Percentiles rank a stretch among this genome's conserved stretches.
Evolutionary conservation across 148 eudicot genomes (phyloP).

Genomic region (Vaccinium vitisidaea): DNA sequence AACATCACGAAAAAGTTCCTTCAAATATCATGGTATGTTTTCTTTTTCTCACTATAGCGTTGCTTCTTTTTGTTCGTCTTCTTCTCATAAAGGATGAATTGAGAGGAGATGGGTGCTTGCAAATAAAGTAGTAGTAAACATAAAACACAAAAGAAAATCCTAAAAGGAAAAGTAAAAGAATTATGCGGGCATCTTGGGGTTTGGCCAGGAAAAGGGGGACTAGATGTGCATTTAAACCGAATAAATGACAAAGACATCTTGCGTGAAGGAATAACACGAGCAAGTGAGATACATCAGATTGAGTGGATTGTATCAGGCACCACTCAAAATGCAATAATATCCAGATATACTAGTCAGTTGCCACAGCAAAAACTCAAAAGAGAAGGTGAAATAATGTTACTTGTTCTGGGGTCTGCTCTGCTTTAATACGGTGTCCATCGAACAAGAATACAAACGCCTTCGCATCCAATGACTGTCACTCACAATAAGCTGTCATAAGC

Average conservation of each 20-base stretch:
- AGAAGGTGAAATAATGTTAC: neutral
- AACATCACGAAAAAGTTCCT: neutral
- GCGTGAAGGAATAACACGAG: neutral
- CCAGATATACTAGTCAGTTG: neutral
- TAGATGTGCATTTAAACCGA: neutral
- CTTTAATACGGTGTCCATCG: neutral
- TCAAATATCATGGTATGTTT: neutral
- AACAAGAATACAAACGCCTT: neutral
- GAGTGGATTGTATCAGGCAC: neutral
- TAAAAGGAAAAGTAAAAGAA: neutral
- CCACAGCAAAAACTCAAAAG: neutral
- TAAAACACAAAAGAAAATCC: neutral
- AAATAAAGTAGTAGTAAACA: neutral
- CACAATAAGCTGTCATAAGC: constrained; percentile 9
- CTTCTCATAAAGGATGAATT: too few relatives aligned
- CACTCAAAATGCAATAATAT: neutral
- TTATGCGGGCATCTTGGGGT: neutral
- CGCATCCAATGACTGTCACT: neutral
- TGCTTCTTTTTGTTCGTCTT: too few relatives aligned
- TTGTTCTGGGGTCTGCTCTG: constrained; percentile 10
- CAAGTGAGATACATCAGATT: neutral
- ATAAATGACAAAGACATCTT: neutral
- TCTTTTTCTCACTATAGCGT: too few relatives aligned
- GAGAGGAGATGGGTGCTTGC: neutral
- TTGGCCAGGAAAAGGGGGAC: neutral